Evolutionary conservation across 2,329 filamentous ascomycete species (phyloP).

Genomic region (Chaetomiaceae sp.): DNA sequence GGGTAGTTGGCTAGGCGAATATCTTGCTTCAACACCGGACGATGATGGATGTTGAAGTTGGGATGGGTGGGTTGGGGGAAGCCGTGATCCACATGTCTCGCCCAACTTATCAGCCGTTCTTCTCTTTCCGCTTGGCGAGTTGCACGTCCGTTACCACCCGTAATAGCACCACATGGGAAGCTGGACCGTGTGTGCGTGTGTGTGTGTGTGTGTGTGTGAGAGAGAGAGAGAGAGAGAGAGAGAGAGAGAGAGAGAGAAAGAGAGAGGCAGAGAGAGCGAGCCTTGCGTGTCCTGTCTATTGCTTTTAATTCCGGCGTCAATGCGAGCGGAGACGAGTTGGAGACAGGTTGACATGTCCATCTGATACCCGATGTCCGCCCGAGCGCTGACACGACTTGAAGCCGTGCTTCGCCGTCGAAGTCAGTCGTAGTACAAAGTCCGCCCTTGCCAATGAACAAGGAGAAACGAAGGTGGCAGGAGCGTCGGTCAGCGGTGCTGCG

Average conservation of each 20-base stretch:
- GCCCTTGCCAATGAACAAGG: too few relatives aligned
- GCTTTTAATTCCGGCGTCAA: slow-evolving; percentile 13
- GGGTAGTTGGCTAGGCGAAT: too few relatives aligned
- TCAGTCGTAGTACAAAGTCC: too few relatives aligned
- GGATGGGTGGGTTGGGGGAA: slow-evolving; percentile 18
- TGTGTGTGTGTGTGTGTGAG: not conserved
- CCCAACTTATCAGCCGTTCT: not conserved
- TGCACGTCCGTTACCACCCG: not conserved
- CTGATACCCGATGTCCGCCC: slow-evolving; percentile 5
- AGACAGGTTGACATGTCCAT: not conserved
- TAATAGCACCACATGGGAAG: not conserved
- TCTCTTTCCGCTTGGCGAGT: not conserved
- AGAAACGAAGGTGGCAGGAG: not conserved
- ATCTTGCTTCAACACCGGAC: not conserved
- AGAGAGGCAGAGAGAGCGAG: too few relatives aligned
- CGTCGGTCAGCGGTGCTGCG: not conserved
- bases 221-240: too few relatives aligned
- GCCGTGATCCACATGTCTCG: slow-evolving; percentile 2
- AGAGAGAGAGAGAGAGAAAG: too few relatives aligned
- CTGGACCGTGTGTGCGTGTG: not conserved
- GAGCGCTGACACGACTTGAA: too few relatives aligned
- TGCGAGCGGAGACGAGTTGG: not conserved
- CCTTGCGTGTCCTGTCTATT: too few relatives aligned
- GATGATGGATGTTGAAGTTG: not conserved
- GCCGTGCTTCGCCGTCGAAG: too few relatives aligned